A percentile compares a stretch with the other conserved stretches of the same genome.
Conservation (phyloP, 2,329 filamentous ascomycete genomes). For the Cordyceps cicadae region DNA sequence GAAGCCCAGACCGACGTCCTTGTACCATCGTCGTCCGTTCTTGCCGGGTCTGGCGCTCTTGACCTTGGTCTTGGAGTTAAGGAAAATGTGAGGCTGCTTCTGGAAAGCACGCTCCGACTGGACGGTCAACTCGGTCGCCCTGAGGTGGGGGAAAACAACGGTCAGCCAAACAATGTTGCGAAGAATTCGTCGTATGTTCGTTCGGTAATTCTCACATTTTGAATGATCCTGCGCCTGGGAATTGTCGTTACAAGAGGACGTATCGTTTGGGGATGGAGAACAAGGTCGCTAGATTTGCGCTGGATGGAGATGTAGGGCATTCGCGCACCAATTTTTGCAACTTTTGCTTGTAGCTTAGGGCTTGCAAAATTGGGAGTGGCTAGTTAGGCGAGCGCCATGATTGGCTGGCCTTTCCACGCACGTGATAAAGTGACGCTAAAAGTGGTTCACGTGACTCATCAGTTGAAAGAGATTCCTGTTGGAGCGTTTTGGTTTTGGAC, state of each 20-base stretch:
- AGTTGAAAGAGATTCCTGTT: neutral
- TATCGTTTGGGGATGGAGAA: conserved; percentile 30
- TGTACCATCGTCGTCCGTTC: conserved; percentile 91
- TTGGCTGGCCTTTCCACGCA: conserved; percentile 15
- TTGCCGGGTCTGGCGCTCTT: conserved; percentile 81
- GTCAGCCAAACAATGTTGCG: conserved; percentile 10
- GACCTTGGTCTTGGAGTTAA: conserved; percentile 88
- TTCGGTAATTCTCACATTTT: conserved; percentile 31
- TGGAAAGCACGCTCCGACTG: conserved; percentile 99
- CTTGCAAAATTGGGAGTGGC: conserved; percentile 33
- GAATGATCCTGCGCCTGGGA: conserved; percentile 33
- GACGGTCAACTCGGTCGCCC: conserved; percentile 98
- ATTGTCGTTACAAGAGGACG: conserved; percentile 31
- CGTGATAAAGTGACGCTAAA: conserved; percentile 22
- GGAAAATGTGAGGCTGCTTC: conserved; percentile 99
- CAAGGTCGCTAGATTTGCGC: conserved; percentile 28
- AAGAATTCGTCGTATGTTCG: conserved; percentile 1
- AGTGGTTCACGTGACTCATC: conserved; percentile 8
- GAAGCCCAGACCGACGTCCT: conserved; percentile 99
- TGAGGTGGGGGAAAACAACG: conserved; percentile 29
- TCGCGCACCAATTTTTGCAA: conserved; percentile 27
- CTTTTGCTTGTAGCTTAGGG: conserved; percentile 28
- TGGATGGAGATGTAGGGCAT: conserved; percentile 30
- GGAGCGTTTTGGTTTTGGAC: neutral
- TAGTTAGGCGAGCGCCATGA: conserved; percentile 21